Conservation (phyloP, 2,329 filamentous ascomycete species). For the Phaeosphaeriaceae sp. region DNA sequence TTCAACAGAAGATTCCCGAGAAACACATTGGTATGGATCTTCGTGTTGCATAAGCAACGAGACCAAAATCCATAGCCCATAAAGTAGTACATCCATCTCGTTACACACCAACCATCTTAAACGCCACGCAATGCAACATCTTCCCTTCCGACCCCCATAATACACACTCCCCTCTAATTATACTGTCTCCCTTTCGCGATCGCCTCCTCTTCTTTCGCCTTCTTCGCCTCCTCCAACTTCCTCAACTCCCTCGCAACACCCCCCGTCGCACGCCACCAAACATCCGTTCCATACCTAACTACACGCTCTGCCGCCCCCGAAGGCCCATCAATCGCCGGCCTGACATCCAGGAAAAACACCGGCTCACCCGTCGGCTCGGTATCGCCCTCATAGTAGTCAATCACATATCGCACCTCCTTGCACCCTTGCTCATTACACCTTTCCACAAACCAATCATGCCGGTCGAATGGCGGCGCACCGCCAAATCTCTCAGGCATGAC, state of each 20-base stretch:
- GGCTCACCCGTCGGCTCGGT: conserved; percentile 86
- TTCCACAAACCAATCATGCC: conserved; percentile 95
- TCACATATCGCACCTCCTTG: conserved; percentile 89
- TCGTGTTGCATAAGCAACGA: no score
- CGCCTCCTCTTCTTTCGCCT: conserved; percentile 34
- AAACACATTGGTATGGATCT: no score
- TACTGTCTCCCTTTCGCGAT: conserved; percentile 32
- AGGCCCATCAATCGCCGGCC: conserved; percentile 84
- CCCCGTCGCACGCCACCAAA: conserved; percentile 90
- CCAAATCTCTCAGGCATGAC: conserved; percentile 80
- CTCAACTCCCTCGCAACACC: conserved; percentile 64
- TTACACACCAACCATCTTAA: neutral
- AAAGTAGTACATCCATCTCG: conserved; percentile 4
- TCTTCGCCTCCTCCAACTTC: conserved; percentile 40
- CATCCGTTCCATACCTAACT: conserved; percentile 87
- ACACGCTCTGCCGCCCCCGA: conserved; percentile 80
- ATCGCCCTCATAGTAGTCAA: conserved; percentile 91
- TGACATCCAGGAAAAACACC: conserved; percentile 93
- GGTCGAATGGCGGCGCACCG: conserved; percentile 87
- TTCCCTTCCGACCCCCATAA: neutral
- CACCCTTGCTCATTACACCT: conserved; percentile 70
- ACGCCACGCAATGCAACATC: conserved; percentile 12
- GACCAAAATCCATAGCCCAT: no score
- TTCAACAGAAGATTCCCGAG: neutral
- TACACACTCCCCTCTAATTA: conserved; percentile 17